Percentiles rank a stretch among this genome's conserved stretches.
These are phyloP conservation scores for Nitzschia inconspicua DNA, from an alignment of 108 stramenopile species.

Conservation along the genomic window DNA sequence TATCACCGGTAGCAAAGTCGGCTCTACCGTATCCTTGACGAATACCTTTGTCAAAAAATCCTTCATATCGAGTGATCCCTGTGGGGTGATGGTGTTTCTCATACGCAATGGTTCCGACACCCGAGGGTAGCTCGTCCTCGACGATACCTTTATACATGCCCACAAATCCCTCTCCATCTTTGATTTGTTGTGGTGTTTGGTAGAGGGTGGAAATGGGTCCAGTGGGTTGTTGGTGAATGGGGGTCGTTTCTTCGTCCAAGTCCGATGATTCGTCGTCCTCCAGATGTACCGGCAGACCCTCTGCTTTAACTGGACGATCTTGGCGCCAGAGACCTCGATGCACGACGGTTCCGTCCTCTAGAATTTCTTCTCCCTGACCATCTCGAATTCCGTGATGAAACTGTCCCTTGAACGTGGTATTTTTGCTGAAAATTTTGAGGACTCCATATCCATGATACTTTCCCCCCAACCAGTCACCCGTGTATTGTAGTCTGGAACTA, in stretches of 20 bases:
- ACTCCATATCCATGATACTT: constrained; percentile 16
- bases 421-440: background rate
- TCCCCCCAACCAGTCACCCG: constrained; percentile 1
- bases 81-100: background rate
- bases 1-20: background rate
- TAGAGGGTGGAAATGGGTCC: too few relatives aligned
- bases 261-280: too few relatives aligned
- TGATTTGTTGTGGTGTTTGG: background rate
- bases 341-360: background rate
- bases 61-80: constrained; percentile 15
- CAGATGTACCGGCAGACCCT: too few relatives aligned
- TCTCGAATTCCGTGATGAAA: background rate
- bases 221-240: too few relatives aligned
- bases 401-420: constrained; percentile 2
- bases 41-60: constrained; percentile 25
- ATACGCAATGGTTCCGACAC: constrained; percentile 17
- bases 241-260: too few relatives aligned
- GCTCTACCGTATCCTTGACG: constrained; percentile 29
- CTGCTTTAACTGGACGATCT: background rate
- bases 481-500: background rate
- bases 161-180: background rate
- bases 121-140: background rate
- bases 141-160: constrained; percentile 17
- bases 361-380: background rate
- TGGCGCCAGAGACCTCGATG: constrained; percentile 2